Evolutionary conservation across 805 yeast genomes (phyloP), one percentile per base, ranked within the genome.

Genomic region (Scheffersomyces coipomensis): DNA sequence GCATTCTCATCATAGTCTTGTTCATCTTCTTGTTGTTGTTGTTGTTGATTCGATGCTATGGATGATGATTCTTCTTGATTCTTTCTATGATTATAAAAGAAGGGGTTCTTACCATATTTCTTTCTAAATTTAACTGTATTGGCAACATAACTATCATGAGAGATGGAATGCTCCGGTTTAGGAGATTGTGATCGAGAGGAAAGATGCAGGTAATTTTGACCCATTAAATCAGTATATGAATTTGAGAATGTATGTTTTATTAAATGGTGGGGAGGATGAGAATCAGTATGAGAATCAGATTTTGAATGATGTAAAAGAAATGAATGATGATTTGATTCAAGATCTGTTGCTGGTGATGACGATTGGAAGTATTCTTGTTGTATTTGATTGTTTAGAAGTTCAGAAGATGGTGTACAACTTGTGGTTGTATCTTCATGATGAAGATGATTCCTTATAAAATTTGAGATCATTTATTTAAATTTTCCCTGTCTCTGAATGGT

Each of bases 61-160:
- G 34, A 17, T 15, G 19, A 10, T 25, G 5, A 9, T n/a, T 25
- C 4, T 12, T 12, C 6, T 15, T n/a, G 9, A 13, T 15, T 27
- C 15, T 17, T 27, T 27, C 30, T 13, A 11, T 24, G 11, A 8
- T 24, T 10, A 24, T 24, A 24, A 13, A 27, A 27, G 18, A 27
- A 27, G n/a, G 30, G 30, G 15, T 27, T 27, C 30, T 27, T 27
- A 5, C 30, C 30, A 27, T 27, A 27, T 12, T 38, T 26, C 16
- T 27, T 19, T 19, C 21, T 29, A 7, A 33, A 30, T 8, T n/a
- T 19, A 11, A 24, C 12, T 6, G 34, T 19, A 18, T 37, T 32
- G 12, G 36, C 30, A 5, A 29, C 25, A 17, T 31, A 37, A 16
- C 19, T 31, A n/a, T 37, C 36, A 15, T 32, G 40, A 25, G 18